Base-by-base conservation (phyloP, 1,139 yeast genomes). In the Sugiyamaella xylanicola region DNA sequence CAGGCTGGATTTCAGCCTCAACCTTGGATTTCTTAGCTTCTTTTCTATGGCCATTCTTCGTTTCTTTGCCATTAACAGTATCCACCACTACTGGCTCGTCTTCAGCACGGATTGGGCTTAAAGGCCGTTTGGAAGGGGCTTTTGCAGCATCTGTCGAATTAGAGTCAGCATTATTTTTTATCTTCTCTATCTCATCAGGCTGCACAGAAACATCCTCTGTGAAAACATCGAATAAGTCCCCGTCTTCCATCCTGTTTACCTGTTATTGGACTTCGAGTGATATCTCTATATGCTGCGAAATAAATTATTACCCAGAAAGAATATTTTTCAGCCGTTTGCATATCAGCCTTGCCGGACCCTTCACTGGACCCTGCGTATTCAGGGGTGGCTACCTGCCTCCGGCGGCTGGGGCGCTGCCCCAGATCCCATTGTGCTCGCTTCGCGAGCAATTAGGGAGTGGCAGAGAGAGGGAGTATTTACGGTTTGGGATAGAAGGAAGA, bases 1-100 rank as follows among this genome's bases (percentile, higher is more conserved):
- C 85, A 0, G 97, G 91, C 21, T 61, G 63, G 4, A 59, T 46
- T 4, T 27, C 57, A 22, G 53, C 50, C n/a, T 41, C 43, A 13
- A 45, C 40, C 35, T 47, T 48, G 4, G 54, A 39, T 27, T 56
- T 54, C 21, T 51, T 50, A n/a, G 8, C 20, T 15, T 21, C 37
- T 9, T 27, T 48, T 19, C 45, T 13, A n/a, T 4, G 20, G 8
- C 42, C 49, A 27, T 49, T 25, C 40, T 35, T 48, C 17, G 44
- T 41, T 36, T 45, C 46, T 11, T 48, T 8, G 25, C 27, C 16
- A 39, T 9, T 22, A 5, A 21, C 37, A 2, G 32, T 22, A 21
- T 15, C 25, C 21, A 15, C 37, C 20, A 13, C 37, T 16, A 21
- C 40, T 11, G 16, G 42, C 27, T 20, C 45, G 3, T 36, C 27